Evolutionary conservation across 805 yeast species (phyloP).

Genomic region (Ogataea trehaloabstinens): DNA sequence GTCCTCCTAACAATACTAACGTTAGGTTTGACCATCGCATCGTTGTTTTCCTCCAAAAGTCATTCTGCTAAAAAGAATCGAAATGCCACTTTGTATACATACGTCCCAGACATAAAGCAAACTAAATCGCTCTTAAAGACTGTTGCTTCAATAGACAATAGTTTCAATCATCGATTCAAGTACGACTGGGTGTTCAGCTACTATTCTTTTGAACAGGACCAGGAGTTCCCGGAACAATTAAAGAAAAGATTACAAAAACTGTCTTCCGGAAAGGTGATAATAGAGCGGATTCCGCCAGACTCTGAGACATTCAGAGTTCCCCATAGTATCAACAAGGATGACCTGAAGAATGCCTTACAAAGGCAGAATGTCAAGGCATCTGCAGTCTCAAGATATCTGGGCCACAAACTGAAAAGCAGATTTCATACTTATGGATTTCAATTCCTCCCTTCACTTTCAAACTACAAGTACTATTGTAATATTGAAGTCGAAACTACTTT

Average conservation of each 20-base stretch:
- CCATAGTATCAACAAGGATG: slow-evolving; percentile 58
- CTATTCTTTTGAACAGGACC: slow-evolving; percentile 45
- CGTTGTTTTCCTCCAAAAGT: no score
- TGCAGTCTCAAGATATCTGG: slow-evolving; percentile 35
- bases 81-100: slow-evolving; percentile 25
- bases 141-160: slow-evolving; percentile 64
- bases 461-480: slow-evolving; percentile 55
- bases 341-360: slow-evolving; percentile 46
- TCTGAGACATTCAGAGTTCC: slow-evolving; percentile 59
- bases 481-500: slow-evolving; percentile 56
- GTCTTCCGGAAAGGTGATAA: slow-evolving; percentile 68
- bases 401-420: slow-evolving; percentile 49
- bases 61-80: no score
- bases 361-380: slow-evolving; percentile 21
- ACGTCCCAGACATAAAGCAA: slow-evolving; percentile 17
- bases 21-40: no score
- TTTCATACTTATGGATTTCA: slow-evolving; percentile 52
- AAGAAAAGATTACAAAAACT: slow-evolving; percentile 55
- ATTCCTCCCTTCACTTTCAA: slow-evolving; percentile 39
- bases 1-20: no score
- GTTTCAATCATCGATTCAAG: slow-evolving; percentile 70
- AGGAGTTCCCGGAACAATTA: slow-evolving; percentile 64
- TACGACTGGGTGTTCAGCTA: slow-evolving; percentile 87
- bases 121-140: slow-evolving; percentile 17
- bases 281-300: slow-evolving; percentile 52